Conservation (phyloP, 305 asterid genomes). For the Rubia balearica region DNA sequence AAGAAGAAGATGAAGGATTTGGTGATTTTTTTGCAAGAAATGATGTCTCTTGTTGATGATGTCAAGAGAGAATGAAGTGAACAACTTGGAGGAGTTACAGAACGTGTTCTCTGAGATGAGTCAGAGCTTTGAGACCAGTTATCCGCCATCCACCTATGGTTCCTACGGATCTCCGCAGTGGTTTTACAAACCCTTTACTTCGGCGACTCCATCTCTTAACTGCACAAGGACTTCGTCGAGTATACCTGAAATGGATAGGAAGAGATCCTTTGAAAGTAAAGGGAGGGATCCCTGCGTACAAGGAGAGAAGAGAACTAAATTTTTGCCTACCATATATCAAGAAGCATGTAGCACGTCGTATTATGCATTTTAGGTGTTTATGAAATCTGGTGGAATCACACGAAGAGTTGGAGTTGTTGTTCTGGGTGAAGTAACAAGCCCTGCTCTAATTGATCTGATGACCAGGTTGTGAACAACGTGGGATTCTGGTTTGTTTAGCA, state of each 20-base stretch:
- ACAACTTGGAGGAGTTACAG: conserved; percentile 57
- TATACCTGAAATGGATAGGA: neutral
- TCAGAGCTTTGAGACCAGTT: conserved; percentile 31
- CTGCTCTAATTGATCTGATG: no score
- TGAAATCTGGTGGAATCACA: no score
- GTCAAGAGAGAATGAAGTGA: conserved; percentile 41
- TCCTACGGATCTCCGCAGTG: conserved; percentile 20
- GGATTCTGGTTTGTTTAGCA: no score
- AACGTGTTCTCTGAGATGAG: conserved; percentile 75
- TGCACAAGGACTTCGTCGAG: conserved; percentile 2
- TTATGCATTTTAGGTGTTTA: conserved; percentile 1
- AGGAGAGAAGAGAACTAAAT: neutral
- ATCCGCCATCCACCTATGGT: conserved; percentile 12
- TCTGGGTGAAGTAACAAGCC: no score
- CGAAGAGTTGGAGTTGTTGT: no score
- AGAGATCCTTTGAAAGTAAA: neutral
- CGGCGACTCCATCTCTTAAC: conserved; percentile 8
- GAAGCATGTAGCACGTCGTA: conserved; percentile 3
- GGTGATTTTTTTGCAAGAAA: conserved; percentile 69
- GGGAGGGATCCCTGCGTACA: neutral
- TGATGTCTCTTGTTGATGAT: conserved; percentile 56
- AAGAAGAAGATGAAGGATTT: conserved; percentile 32
- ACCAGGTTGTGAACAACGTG: no score
- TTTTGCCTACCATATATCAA: neutral
- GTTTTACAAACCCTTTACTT: conserved; percentile 15